These are phyloP conservation scores for Basipetospora chlamydospora DNA, from an alignment of 2,329 filamentous ascomycete genomes.

Conservation along the genomic window DNA sequence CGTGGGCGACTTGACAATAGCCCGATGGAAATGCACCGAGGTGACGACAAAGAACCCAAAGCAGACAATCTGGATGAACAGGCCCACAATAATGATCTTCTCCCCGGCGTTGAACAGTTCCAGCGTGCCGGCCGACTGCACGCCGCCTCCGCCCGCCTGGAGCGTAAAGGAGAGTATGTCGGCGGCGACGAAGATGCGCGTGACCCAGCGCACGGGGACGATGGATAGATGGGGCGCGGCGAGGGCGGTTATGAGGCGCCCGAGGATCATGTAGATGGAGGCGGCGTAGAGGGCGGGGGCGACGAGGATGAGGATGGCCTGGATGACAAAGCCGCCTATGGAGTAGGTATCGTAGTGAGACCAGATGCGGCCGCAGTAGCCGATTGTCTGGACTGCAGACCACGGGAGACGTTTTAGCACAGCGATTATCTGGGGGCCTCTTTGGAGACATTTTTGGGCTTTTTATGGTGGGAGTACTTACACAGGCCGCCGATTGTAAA, in stretches of 20 bases:
- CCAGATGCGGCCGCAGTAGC: conserved; percentile 5
- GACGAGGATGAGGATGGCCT: conserved; percentile 21
- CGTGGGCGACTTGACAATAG: too few species aligned
- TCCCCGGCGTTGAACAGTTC: conserved; percentile 17
- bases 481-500: conserved; percentile 10
- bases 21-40: conserved; percentile 27
- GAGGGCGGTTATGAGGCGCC: conserved; percentile 22
- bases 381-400: conserved; percentile 11
- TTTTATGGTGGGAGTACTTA: background rate
- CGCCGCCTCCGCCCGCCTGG: conserved; percentile 29
- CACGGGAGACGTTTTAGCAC: too few species aligned
- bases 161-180: conserved; percentile 38
- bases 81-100: conserved; percentile 33
- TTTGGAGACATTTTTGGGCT: background rate
- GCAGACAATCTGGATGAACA: conserved; percentile 37
- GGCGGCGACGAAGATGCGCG: conserved; percentile 38
- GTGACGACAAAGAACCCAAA: conserved; percentile 37
- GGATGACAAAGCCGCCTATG: conserved; percentile 23
- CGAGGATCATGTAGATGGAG: conserved; percentile 31
- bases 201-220: conserved; percentile 26
- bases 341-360: conserved; percentile 14
- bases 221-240: conserved; percentile 21
- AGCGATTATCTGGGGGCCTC: background rate
- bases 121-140: conserved; percentile 10
- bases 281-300: conserved; percentile 29